These are phyloP conservation scores for Neofusicoccum kwambonambiense DNA, from an alignment of 2,329 filamentous ascomycete species.

Conservation along the genomic window DNA sequence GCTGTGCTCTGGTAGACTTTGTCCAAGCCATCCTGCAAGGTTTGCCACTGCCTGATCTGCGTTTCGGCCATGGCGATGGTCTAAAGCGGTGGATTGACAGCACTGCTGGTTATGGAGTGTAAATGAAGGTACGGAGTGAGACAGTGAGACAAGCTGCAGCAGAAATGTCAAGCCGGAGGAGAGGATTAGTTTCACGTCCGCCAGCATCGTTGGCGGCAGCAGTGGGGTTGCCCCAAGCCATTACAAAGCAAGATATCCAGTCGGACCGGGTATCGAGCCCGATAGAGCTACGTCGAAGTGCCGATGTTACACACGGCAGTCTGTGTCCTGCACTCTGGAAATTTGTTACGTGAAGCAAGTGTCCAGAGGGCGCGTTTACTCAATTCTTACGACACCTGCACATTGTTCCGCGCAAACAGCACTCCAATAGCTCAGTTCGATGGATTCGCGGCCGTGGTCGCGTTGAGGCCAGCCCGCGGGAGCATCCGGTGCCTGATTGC, in stretches of 20 bases:
- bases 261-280: constrained; percentile 1
- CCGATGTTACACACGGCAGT: background rate
- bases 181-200: background rate
- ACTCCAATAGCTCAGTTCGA: too few species aligned
- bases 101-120: background rate
- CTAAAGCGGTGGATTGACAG: background rate
- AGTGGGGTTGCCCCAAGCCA: constrained; percentile 7
- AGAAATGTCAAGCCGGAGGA: background rate
- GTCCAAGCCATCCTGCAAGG: constrained; percentile 44
- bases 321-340: background rate
- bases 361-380: background rate
- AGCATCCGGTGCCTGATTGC: too few species aligned
- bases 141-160: background rate
- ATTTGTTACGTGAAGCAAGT: background rate
- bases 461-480: background rate
- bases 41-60: constrained; percentile 43
- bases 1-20: constrained; percentile 28
- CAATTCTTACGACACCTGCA: too few species aligned
- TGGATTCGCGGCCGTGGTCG: background rate
- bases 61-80: constrained; percentile 18
- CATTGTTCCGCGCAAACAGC: too few species aligned
- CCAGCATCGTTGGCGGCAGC: background rate
- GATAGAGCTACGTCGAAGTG: background rate
- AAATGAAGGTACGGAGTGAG: background rate
- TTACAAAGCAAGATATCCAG: constrained; percentile 10